Evolutionary conservation across 768 basidiomycete species (phyloP).

Genomic region (Auricularia sp.): DNA sequence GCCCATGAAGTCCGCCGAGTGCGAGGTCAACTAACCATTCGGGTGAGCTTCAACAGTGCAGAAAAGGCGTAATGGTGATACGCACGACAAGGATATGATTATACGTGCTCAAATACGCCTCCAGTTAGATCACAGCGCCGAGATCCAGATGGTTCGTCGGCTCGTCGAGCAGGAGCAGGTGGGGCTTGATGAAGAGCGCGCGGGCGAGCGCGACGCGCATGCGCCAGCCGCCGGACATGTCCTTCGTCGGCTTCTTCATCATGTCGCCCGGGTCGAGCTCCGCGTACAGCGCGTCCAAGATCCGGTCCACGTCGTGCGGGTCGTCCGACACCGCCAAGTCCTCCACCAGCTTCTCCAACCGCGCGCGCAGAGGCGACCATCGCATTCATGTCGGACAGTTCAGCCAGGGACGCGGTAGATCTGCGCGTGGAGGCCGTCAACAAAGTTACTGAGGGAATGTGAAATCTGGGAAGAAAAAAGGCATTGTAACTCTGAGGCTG

Average conservation of each 20-base stretch:
- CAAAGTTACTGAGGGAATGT: too few species aligned
- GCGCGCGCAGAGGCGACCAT: conserved; percentile 84
- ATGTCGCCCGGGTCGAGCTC: conserved; percentile 88
- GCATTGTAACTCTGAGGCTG: too few species aligned
- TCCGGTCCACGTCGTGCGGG: conserved; percentile 67
- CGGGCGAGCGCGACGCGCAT: conserved; percentile 97
- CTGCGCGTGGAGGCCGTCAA: too few species aligned
- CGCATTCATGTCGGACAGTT: conserved; percentile 92
- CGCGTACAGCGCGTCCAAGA: conserved; percentile 87
- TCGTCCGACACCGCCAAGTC: conserved; percentile 83
- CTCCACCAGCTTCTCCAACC: conserved; percentile 87
- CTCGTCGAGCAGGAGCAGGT: conserved; percentile 89
- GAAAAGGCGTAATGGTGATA: conserved; percentile 4
- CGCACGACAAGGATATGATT: conserved; percentile 84
- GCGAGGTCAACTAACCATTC: conserved; percentile 45
- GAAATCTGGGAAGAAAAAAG: too few species aligned
- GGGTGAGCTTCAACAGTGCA: background rate
- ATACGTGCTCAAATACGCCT: conserved; percentile 95
- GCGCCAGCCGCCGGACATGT: conserved; percentile 99
- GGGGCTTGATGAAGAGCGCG: conserved; percentile 93
- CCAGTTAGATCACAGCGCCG: conserved; percentile 97
- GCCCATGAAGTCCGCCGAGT: conserved; percentile 99
- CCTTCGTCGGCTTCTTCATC: conserved; percentile 96
- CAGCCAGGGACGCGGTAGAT: conserved; percentile 96
- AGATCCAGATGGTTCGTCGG: conserved; percentile 83